Evolutionary conservation across 164 flowering plant genomes (phyloP).

Genomic region (Umbellularia californica): DNA sequence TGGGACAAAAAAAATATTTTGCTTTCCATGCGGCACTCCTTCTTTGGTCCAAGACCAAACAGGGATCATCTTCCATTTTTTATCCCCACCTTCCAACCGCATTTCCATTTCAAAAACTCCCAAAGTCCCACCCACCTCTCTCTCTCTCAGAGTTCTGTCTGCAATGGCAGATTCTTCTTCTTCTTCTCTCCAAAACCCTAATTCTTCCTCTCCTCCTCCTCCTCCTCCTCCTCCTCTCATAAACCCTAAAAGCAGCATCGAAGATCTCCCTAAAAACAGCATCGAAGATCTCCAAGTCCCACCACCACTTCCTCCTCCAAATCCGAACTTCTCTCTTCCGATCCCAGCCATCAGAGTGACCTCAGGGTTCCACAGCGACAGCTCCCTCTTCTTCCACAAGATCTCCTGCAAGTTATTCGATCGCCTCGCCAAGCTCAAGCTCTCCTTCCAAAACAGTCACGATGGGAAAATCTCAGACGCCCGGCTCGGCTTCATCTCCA

Average conservation of each 20-base stretch:
- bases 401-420: conserved; percentile 76
- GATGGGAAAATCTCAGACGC: conserved; percentile 58
- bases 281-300: neutral
- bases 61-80: too few species aligned
- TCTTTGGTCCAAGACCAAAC: too few species aligned
- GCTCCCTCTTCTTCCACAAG: conserved; percentile 60
- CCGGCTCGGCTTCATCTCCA: conserved; percentile 45
- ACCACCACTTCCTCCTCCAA: conserved; percentile 4
- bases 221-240: neutral
- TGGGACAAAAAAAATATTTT: too few species aligned
- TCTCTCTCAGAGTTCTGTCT: neutral
- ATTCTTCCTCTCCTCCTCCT: too few species aligned
- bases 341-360: conserved; percentile 65
- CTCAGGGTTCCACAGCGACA: conserved; percentile 84
- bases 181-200: neutral
- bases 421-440: conserved; percentile 70
- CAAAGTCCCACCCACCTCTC: neutral
- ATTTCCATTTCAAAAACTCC: neutral
- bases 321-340: conserved; percentile 28
- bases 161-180: neutral
- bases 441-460: conserved; percentile 53
- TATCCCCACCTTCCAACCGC: too few species aligned
- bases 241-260: too few species aligned
- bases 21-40: too few species aligned
- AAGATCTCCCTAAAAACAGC: too few species aligned